These are phyloP conservation scores for Ophiorrhiza pumila DNA, from an alignment of 257 asterid species.

Conservation along the genomic window DNA sequence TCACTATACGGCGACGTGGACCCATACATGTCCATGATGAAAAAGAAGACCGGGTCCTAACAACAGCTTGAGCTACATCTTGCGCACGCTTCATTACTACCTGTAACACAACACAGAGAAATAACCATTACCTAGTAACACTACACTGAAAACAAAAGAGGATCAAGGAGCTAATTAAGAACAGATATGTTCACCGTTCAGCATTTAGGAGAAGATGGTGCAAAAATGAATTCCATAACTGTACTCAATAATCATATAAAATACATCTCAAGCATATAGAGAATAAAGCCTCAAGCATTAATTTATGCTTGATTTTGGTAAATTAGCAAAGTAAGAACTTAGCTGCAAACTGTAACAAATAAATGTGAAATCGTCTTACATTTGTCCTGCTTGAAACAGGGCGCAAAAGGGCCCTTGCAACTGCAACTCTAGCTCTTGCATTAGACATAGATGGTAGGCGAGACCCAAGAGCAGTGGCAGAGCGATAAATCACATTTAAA, in stretches of 20 bases:
- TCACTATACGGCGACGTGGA: slow-evolving; percentile 66
- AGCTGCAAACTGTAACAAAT: slow-evolving; percentile 2
- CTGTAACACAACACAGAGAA: slow-evolving; percentile 28
- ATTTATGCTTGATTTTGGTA: not conserved
- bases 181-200: not conserved
- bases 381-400: slow-evolving; percentile 88
- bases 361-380: slow-evolving; percentile 34
- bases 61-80: slow-evolving; percentile 88
- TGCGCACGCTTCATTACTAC: slow-evolving; percentile 90
- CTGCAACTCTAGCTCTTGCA: slow-evolving; percentile 83
- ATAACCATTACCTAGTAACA: slow-evolving; percentile 16
- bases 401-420: slow-evolving; percentile 81
- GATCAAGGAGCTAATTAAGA: not conserved
- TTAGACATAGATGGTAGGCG: slow-evolving; percentile 75
- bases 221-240: not conserved
- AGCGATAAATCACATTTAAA: slow-evolving; percentile 62
- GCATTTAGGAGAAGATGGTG: not conserved
- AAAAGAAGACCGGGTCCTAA: slow-evolving; percentile 64
- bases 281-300: not conserved
- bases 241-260: not conserved
- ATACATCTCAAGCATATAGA: not conserved
- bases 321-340: not conserved
- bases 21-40: slow-evolving; percentile 90
- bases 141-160: not conserved
- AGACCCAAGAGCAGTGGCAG: slow-evolving; percentile 85